Base-by-base conservation (phyloP, 2,329 filamentous ascomycete species). In the Fusarium buxicola region DNA sequence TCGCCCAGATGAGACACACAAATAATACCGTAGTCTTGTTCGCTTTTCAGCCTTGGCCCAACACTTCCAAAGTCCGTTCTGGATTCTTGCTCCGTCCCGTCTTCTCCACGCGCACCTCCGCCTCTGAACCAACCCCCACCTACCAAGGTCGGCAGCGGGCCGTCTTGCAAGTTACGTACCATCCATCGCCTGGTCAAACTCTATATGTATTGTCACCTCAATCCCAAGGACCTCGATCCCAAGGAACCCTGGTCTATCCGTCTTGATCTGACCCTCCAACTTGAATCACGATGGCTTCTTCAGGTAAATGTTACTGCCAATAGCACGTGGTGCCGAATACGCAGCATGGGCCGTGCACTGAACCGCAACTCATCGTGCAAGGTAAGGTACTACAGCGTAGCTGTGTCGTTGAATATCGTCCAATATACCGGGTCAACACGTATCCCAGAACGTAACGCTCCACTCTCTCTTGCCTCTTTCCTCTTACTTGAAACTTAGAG, bases 401-500 rank as follows among this genome's bases (percentile, higher is more conserved):
- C n/a, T 31, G 15, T 50, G 27, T 32, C 32, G 32, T 18, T 21
- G 15, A 12, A 21, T 11, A 35, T 44, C 18, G 11, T 43, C 47
- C 28, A 50, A 50, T 43, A 43, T 50, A 27, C 36, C 36, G 18
- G 36, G 36, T 39, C 36, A 21, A 34, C n/a, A n/a, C n/a, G n/a
- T 43, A 27, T n/a, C 21, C 6, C 21, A 18, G 41, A 51, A 40
- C 34, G 32, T 43, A 38, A 48, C 58, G 52, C 50, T 36, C 55
- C 50, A 55, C 55, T n/a, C 24, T 30, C 12, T 59, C 35, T 55
- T 55, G 46, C 44, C 58, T 52, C 58, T 59, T 59, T 52, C 36
- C 55, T 47, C 58, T 10, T 9, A 30, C 16, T 25, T 24, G 34
- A 4, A 4, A 6, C 21, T 21, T 21, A 21, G 6, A 4, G 21